Base-by-base conservation (phyloP, 192 early-diverging fungal genomes). In the Backusella parvicylindrica region DNA sequence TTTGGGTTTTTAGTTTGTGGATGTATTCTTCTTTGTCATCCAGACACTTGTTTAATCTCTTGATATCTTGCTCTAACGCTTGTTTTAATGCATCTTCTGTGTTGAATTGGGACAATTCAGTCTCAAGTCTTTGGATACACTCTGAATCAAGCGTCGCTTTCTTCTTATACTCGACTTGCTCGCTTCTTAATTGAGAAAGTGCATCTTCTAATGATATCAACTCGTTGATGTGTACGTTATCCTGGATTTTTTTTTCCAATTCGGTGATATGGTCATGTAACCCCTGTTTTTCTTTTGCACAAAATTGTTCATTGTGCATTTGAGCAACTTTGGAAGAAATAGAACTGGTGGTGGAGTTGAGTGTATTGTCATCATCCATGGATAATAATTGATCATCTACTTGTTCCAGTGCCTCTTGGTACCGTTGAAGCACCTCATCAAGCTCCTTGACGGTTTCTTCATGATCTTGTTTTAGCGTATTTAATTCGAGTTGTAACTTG, bases 401-500 rank as follows among this genome's bases (percentile, higher is more conserved):
- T 11, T 76, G 67, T 18, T 76, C 67, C 26, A 36, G 2, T 6
- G 43, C 68, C 15, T 79, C 68, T 71, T 79, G 60, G 28, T 79
- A 75, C 2, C 70, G 68, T 8, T 64, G 73, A 3, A 75, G 38
- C 0, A 74, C 37, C 30, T 70, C 68, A 30, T 74, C 73, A 16
- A 79, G 41, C 41, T 79, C 78, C 35, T 76, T 70, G 15, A 71
- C 28, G 15, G 75, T 38, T 15, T 68, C 56, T 9, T 64, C 49
- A 7, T 76, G 37, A 18, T 76, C 53, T 26, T 69, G 40, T 36
- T 70, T 32, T n/a, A 70, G 47, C 3, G 18, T 13, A 18, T 26
- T 32, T 4, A 76, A 16, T 37, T 28, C 36, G 6, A 70, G 9
- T 41, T 76, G 67, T 3, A 76, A 23, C 21, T 41, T 38, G n/a